Evolutionary conservation across 371 early-diverging fungal genomes (phyloP).

Genomic region (Mortierella sp.): DNA sequence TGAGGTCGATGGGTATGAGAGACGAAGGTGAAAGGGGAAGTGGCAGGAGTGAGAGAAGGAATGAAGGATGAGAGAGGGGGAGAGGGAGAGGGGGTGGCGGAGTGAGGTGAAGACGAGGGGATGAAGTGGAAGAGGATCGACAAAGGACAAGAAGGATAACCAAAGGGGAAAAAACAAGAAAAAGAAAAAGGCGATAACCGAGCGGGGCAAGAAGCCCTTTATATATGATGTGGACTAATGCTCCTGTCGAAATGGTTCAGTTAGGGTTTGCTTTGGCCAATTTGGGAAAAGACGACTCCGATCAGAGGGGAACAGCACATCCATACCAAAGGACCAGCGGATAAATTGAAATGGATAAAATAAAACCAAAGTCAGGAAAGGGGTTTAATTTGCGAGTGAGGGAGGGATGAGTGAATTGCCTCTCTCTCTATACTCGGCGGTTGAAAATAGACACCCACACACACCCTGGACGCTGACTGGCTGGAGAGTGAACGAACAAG

Average conservation of each 20-base stretch:
- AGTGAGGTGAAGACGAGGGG: not conserved
- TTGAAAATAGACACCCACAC: not conserved
- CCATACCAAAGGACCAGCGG: too few relatives aligned
- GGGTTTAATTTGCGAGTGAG: not conserved
- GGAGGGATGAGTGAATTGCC: not conserved
- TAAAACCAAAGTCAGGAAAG: slow-evolving; percentile 5
- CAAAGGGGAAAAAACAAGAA: not conserved
- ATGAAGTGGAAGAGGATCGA: slow-evolving; percentile 4
- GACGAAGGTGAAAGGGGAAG: slow-evolving; percentile 3
- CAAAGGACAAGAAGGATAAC: slow-evolving; percentile 14
- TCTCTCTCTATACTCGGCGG: not conserved
- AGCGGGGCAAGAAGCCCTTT: not conserved
- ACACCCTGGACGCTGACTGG: slow-evolving; percentile 2
- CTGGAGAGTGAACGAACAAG: not conserved
- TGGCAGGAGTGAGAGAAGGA: not conserved
- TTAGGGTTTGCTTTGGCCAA: slow-evolving; percentile 10
- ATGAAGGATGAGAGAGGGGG: not conserved
- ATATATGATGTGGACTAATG: not conserved
- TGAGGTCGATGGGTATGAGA: slow-evolving; percentile 13
- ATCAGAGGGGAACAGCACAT: not conserved
- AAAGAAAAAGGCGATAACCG: not conserved
- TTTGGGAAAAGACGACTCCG: not conserved
- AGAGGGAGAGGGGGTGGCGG: not conserved
- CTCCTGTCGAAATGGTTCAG: not conserved
- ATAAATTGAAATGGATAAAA: not conserved